Percentiles rank a stretch among this genome's conserved stretches.
Evolutionary conservation across 2,329 filamentous ascomycete species (phyloP).

Genomic region (Hirsutella minnesotensis): DNA sequence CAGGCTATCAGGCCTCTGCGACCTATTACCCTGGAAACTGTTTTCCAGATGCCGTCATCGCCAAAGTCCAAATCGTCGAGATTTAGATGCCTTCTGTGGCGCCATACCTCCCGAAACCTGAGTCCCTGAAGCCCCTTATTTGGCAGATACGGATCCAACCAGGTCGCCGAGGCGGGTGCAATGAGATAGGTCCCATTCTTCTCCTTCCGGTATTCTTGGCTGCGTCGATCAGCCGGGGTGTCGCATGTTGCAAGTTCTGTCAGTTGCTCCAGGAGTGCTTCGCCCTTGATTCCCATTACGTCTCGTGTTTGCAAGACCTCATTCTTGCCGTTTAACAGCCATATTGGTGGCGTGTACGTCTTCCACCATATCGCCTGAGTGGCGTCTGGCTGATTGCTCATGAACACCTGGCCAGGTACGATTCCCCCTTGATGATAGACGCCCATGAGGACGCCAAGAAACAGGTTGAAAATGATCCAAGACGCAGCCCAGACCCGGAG

Average conservation of each 20-base stretch:
- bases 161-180: constrained; percentile 59
- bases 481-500: constrained; percentile 42
- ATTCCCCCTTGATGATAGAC: constrained; percentile 72
- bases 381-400: constrained; percentile 57
- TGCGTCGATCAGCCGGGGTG: constrained; percentile 41
- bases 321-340: constrained; percentile 68
- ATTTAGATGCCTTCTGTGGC: constrained; percentile 56
- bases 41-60: constrained; percentile 64
- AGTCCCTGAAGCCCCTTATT: constrained; percentile 49
- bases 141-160: constrained; percentile 50
- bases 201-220: constrained; percentile 45
- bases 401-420: constrained; percentile 62
- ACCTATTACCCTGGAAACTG: constrained; percentile 54
- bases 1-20: constrained; percentile 49
- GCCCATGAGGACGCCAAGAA: constrained; percentile 64
- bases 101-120: constrained; percentile 59
- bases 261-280: constrained; percentile 47
- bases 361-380: constrained; percentile 74
- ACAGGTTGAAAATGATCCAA: constrained; percentile 60
- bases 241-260: constrained; percentile 50
- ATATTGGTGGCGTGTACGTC: constrained; percentile 71
- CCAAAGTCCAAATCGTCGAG: constrained; percentile 72
- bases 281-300: constrained; percentile 59
- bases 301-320: constrained; percentile 59
- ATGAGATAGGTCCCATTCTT: constrained; percentile 58